phyloP scores from a whole-genome alignment of 164 flowering plant genomes.

The Protea cynaroides region DNA sequence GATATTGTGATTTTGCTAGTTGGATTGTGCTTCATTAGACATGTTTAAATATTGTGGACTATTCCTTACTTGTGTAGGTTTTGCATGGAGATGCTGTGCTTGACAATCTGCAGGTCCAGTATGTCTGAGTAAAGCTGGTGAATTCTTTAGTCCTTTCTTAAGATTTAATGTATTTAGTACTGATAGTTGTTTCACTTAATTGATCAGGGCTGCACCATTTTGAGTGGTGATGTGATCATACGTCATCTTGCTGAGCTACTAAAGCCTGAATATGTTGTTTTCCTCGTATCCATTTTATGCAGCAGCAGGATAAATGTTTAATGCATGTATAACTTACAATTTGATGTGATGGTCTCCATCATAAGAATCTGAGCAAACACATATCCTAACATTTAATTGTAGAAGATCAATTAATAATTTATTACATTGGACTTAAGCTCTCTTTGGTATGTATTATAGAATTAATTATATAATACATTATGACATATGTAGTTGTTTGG shows the following conservation, averaged over 20 bases:
- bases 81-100: slow-evolving; percentile 98
- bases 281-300: slow-evolving; percentile 70
- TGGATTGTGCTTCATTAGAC: background rate
- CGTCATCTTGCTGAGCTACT: slow-evolving; percentile 73
- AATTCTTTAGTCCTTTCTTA: background rate
- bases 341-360: background rate
- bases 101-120: slow-evolving; percentile 57
- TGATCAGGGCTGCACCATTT: slow-evolving; percentile 86
- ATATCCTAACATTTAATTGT: background rate
- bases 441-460: no score
- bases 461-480: no score
- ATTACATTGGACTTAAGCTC: no score
- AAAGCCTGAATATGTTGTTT: slow-evolving; percentile 84
- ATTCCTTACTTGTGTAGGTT: slow-evolving; percentile 44
- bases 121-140: slow-evolving; percentile 6
- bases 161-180: slow-evolving; percentile 4
- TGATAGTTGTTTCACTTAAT: slow-evolving; percentile 8
- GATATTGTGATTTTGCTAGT: background rate
- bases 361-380: background rate
- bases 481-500: no score
- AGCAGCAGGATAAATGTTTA: background rate
- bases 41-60: slow-evolving; percentile 5
- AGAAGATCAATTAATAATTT: background rate
- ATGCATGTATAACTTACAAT: background rate
- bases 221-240: slow-evolving; percentile 97